These are phyloP conservation scores for Arthroderma sp. DNA, from an alignment of 2,329 filamentous ascomycete species.

Conservation along the genomic window DNA sequence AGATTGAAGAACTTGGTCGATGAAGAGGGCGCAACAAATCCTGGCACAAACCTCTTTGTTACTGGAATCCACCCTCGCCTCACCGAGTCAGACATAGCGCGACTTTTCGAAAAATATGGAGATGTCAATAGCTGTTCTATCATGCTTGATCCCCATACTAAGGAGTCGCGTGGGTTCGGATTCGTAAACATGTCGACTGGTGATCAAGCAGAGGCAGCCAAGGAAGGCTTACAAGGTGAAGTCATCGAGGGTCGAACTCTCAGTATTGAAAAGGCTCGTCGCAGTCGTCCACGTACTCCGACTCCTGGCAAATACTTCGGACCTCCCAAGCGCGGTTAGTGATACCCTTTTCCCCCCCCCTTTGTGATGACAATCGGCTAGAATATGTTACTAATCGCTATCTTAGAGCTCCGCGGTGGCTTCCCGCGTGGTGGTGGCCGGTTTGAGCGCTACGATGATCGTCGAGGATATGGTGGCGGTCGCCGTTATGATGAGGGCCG, in stretches of 20 bases:
- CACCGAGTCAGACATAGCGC: constrained; percentile 76
- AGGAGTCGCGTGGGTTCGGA: constrained; percentile 95
- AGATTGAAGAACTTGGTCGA: constrained; percentile 39
- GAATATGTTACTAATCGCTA: constrained; percentile 11
- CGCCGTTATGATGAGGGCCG: constrained; percentile 32
- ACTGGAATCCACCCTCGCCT: constrained; percentile 94
- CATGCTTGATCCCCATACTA: constrained; percentile 96
- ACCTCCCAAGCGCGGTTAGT: constrained; percentile 88
- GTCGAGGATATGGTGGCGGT: constrained; percentile 30
- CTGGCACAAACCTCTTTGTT: constrained; percentile 96
- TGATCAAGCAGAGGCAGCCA: constrained; percentile 91
- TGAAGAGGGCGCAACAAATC: constrained; percentile 71
- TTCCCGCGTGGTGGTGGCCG: constrained; percentile 30
- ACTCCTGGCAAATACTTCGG: constrained; percentile 99
- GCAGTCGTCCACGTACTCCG: constrained; percentile 83
- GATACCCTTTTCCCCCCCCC: not conserved
- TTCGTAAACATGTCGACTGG: constrained; percentile 98
- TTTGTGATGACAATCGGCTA: not conserved
- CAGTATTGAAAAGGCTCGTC: constrained; percentile 97
- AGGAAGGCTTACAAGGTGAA: constrained; percentile 90
- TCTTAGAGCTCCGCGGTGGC: constrained; percentile 31
- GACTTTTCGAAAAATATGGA: constrained; percentile 96
- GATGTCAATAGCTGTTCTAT: constrained; percentile 99
- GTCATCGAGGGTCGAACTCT: constrained; percentile 87
- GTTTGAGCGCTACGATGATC: constrained; percentile 36